Evolutionary conservation across 2,329 filamentous ascomycete species (phyloP), one percentile per base, ranked within the genome.

Genomic region (Trichophyton simii): DNA sequence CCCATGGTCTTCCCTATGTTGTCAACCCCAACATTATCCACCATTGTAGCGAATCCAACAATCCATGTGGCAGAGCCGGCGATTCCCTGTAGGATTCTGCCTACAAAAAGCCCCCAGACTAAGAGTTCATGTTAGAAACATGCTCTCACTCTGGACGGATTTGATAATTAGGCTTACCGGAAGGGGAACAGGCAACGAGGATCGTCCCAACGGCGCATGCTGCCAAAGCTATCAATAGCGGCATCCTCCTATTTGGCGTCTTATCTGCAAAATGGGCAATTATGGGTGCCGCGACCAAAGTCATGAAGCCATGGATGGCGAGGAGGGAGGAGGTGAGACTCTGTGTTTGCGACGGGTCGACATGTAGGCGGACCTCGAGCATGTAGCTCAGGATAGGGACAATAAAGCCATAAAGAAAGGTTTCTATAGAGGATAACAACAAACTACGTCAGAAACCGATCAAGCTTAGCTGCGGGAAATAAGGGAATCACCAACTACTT

Each of bases 311-410:
- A 42, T 65, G 66, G 25, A 68, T 62, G 5, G 69, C 65, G 9
- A 72, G 63, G 34, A 72, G 41, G 1, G 66, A 60, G 15, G 68
- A 68, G 28, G 65, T 70, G 44, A 70, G 41, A 2, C 64, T 62
- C 48, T 72, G 69, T 3, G 68, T 69, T 20, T 67, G 58, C 2
- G 64, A 64, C 8, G 58, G 58, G 25, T 68, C 65, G 9, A 71
- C 57, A 18, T 62, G 60, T 4, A 72, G 60, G n/a, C 70, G 69
- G 38, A 62, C 62, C 61, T 70, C 66, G 2, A 72, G 58, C 7
- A 72, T 64, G 18, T 67, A 68, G 2, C 68, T 68, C 3, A 73
- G 66, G 44, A 72, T 68, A 1, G 70, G 70, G 1, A 72, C 67
- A n/a, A 72, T 60, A 36, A 72, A 71, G 9, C 65, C 65, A 58